Evolutionary conservation across 108 stramenopile genomes (phyloP).

Genomic region (Fragilaria crotonensis): DNA sequence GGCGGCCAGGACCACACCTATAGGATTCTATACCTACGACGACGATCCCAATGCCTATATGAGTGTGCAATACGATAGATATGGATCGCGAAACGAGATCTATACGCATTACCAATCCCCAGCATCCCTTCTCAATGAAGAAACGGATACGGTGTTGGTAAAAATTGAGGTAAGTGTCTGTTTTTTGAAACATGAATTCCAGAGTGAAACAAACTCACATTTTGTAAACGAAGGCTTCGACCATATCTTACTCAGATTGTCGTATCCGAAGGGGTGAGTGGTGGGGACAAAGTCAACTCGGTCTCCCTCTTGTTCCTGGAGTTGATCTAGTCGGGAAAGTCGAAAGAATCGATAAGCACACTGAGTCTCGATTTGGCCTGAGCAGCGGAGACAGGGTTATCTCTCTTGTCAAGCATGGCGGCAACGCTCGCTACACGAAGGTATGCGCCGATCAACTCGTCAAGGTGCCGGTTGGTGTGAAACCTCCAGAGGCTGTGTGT

Average conservation of each 20-base stretch:
- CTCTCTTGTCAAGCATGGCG: conserved; percentile 31
- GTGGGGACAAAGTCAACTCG: conserved; percentile 11
- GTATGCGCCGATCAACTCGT: conserved; percentile 32
- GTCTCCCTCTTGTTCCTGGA: conserved; percentile 39
- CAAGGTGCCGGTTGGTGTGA: conserved; percentile 40
- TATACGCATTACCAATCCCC: neutral
- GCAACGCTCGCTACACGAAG: conserved; percentile 53
- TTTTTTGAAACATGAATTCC: neutral
- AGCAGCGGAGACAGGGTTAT: conserved; percentile 51
- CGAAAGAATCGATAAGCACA: conserved; percentile 5
- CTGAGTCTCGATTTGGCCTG: conserved; percentile 2
- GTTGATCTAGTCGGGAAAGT: conserved; percentile 31
- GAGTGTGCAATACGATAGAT: neutral
- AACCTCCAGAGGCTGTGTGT: conserved; percentile 44
- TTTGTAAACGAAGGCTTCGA: conserved; percentile 22
- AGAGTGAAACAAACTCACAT: neutral
- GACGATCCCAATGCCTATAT: neutral
- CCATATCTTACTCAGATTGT: conserved; percentile 36
- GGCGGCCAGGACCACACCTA: no score
- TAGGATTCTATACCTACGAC: no score
- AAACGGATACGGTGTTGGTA: neutral
- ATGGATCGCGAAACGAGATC: neutral
- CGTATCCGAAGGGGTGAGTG: conserved; percentile 37
- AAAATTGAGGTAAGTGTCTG: neutral
- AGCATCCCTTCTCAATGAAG: neutral